A percentile compares a stretch with the other conserved stretches of the same genome.
phyloP scores from a whole-genome alignment of 2,329 filamentous ascomycete species.

The Xylariomycetidae sp. region DNA sequence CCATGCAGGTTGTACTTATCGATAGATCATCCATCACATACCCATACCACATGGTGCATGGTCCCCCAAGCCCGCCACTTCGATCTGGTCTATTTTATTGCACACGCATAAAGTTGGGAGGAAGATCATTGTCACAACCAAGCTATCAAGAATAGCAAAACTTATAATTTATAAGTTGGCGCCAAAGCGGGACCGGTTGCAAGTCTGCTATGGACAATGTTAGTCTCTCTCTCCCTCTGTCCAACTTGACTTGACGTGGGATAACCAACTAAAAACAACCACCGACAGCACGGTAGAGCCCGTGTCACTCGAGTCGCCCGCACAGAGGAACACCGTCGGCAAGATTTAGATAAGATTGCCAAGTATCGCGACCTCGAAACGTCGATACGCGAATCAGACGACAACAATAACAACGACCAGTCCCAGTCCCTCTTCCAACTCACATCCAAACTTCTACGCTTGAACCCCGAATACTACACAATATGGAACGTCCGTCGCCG shows the following conservation, averaged over 20 bases:
- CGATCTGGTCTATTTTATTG: too few species aligned
- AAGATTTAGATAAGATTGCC: slow-evolving; percentile 70
- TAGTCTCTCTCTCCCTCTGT: neutral
- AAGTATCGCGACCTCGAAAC: slow-evolving; percentile 70
- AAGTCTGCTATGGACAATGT: too few species aligned
- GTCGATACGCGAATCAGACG: slow-evolving; percentile 59
- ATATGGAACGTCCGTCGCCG: slow-evolving; percentile 85
- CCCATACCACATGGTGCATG: too few species aligned
- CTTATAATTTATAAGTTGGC: too few species aligned
- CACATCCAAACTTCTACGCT: slow-evolving; percentile 66
- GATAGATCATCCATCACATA: too few species aligned
- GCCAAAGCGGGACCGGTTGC: too few species aligned
- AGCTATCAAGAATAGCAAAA: too few species aligned
- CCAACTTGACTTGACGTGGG: neutral
- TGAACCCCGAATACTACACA: slow-evolving; percentile 87
- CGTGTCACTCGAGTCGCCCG: slow-evolving; percentile 55
- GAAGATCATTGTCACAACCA: too few species aligned
- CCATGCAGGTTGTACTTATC: too few species aligned
- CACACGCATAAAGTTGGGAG: too few species aligned
- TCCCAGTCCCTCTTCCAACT: slow-evolving; percentile 57
- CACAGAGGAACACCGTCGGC: slow-evolving; percentile 65
- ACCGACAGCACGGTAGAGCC: slow-evolving; percentile 75
- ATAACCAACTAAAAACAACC: neutral
- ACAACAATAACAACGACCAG: slow-evolving; percentile 38
- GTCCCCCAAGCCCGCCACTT: too few species aligned